phyloP scores from a whole-genome alignment of 768 basidiomycete species.

The Pleurotus platypus region DNA sequence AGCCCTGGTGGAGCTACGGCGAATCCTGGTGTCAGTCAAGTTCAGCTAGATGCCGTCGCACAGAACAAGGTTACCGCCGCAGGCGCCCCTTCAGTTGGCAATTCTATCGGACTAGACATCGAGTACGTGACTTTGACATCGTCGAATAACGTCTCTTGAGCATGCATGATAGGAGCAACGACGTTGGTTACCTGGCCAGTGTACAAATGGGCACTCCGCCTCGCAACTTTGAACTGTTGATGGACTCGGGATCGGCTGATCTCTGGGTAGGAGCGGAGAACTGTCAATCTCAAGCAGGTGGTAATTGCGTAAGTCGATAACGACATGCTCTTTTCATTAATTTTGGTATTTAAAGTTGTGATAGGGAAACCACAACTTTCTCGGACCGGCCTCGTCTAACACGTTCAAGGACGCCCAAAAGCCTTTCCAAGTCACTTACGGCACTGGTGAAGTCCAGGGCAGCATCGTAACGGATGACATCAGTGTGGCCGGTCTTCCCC shows the following conservation, averaged over 20 bases:
- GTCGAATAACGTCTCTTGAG: constrained; percentile 13
- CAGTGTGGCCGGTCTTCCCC: constrained; percentile 50
- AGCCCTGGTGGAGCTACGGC: background rate
- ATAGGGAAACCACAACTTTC: constrained; percentile 41
- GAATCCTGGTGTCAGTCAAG: constrained; percentile 2
- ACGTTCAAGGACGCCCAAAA: constrained; percentile 44
- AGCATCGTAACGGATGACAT: constrained; percentile 54
- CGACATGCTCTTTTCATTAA: background rate
- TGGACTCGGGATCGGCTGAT: constrained; percentile 65
- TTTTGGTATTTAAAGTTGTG: background rate
- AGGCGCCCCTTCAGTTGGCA: background rate
- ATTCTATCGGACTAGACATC: constrained; percentile 36
- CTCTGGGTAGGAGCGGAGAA: constrained; percentile 51
- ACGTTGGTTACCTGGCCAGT: constrained; percentile 23
- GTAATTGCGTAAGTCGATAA: constrained; percentile 16
- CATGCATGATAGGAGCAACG: constrained; percentile 3
- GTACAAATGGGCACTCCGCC: constrained; percentile 44
- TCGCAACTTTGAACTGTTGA: constrained; percentile 41
- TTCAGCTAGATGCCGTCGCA: background rate
- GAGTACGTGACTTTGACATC: constrained; percentile 31
- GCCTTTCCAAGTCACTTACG: constrained; percentile 28
- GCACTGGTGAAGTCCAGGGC: constrained; percentile 59
- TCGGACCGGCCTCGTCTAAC: constrained; percentile 59
- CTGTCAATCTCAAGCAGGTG: constrained; percentile 32
- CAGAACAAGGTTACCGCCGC: background rate